Conservation (phyloP, 2,329 filamentous ascomycete genomes). For the Verticillium dahliae region DNA sequence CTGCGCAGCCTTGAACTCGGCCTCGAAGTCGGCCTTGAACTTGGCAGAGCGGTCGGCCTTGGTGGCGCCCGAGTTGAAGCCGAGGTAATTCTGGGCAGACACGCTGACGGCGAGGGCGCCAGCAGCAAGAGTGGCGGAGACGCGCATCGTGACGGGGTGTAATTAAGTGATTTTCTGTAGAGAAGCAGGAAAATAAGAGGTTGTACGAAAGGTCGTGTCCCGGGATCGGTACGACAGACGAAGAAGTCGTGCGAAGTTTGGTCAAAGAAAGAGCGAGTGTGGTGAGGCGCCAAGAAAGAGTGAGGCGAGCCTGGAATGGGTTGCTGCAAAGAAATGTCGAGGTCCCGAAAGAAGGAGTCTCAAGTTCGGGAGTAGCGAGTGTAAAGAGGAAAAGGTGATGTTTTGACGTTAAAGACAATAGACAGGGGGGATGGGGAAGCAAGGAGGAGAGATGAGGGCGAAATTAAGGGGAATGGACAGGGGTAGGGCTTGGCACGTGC, state of each 20-base stretch:
- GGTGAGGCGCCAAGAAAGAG: not conserved
- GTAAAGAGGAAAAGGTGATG: not conserved
- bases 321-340: not conserved
- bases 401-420: not conserved
- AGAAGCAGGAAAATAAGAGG: not conserved
- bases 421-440: not conserved
- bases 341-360: not conserved
- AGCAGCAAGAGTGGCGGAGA: conserved; percentile 28
- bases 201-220: not conserved
- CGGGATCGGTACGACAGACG: not conserved
- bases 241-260: not conserved
- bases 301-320: not conserved
- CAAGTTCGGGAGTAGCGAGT: not conserved
- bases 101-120: conserved; percentile 31
- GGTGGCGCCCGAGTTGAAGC: conserved; percentile 46
- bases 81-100: conserved; percentile 40
- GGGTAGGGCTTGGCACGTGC: not conserved
- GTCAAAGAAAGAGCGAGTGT: not conserved
- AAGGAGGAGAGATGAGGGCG: not conserved
- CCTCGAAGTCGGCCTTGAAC: conserved; percentile 42
- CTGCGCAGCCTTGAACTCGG: conserved; percentile 37
- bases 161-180: not conserved
- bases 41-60: conserved; percentile 41
- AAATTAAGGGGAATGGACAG: not conserved
- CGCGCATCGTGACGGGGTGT: conserved; percentile 28